These are phyloP conservation scores for Candida tibetensis DNA, from an alignment of 805 yeast species.

Conservation along the genomic window DNA sequence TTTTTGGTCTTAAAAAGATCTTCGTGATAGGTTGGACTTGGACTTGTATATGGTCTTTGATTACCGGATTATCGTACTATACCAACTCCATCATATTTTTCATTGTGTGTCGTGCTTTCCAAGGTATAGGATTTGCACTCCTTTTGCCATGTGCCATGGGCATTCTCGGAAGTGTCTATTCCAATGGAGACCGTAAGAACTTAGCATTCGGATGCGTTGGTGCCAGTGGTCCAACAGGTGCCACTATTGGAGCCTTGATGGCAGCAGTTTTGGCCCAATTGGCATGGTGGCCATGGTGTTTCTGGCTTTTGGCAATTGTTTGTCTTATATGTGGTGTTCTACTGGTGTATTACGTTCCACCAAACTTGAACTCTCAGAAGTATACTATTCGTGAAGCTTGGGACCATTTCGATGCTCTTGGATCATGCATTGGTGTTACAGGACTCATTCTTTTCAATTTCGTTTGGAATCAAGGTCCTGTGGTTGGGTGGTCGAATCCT, in stretches of 20 bases:
- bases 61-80: constrained; percentile 58
- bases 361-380: constrained; percentile 7
- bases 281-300: constrained; percentile 63
- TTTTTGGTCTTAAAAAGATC: constrained; percentile 60
- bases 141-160: constrained; percentile 62
- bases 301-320: constrained; percentile 46
- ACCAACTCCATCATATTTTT: constrained; percentile 49
- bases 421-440: constrained; percentile 54
- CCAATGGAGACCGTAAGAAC: constrained; percentile 47
- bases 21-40: constrained; percentile 55
- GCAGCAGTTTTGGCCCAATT: constrained; percentile 46
- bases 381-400: constrained; percentile 12
- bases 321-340: constrained; percentile 28
- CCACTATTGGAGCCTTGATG: constrained; percentile 52
- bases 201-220: constrained; percentile 56
- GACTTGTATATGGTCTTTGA: constrained; percentile 54
- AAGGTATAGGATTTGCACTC: constrained; percentile 63
- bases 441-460: constrained; percentile 65
- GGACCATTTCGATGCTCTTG: constrained; percentile 27
- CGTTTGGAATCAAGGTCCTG: constrained; percentile 74
- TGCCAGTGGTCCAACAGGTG: constrained; percentile 63
- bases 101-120: constrained; percentile 47
- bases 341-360: constrained; percentile 32
- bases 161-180: constrained; percentile 44
- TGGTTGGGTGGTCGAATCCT: constrained; percentile 61